These are phyloP conservation scores for Neurospora cerealis DNA, from an alignment of 495 filamentous ascomycete genomes.

Conservation along the genomic window DNA sequence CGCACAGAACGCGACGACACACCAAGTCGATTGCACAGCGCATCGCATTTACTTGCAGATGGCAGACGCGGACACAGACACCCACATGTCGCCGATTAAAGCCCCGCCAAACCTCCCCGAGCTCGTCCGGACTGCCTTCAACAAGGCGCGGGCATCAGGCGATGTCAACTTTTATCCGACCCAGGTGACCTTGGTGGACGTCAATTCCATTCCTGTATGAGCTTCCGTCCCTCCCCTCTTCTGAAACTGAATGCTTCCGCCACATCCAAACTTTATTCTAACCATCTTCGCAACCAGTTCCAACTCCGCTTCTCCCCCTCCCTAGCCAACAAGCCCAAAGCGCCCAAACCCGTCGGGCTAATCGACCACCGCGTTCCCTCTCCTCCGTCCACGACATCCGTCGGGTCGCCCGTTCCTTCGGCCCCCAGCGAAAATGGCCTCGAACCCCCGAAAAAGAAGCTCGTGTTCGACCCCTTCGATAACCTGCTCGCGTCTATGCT, in stretches of 20 bases:
- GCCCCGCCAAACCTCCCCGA: conserved; percentile 32
- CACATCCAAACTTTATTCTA: background rate
- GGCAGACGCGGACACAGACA: background rate
- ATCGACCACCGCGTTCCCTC: conserved; percentile 4
- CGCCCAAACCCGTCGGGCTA: conserved; percentile 29
- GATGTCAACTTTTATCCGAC: conserved; percentile 52
- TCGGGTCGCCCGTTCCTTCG: background rate
- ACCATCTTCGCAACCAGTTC: conserved; percentile 28
- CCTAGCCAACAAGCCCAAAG: conserved; percentile 59
- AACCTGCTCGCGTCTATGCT: no score
- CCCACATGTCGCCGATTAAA: conserved; percentile 16
- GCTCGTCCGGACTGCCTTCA: conserved; percentile 46
- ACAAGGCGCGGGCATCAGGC: conserved; percentile 40
- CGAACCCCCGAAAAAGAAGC: background rate
- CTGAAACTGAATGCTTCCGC: background rate
- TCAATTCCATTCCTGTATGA: conserved; percentile 44
- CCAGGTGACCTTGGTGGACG: conserved; percentile 43
- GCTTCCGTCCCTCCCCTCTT: background rate
- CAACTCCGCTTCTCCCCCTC: conserved; percentile 73
- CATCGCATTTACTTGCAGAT: conserved; percentile 6
- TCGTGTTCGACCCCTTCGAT: conserved; percentile 56
- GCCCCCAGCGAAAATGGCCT: background rate
- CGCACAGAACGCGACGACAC: background rate
- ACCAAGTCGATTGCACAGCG: background rate
- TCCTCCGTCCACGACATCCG: conserved; percentile 4